phyloP scores from a whole-genome alignment of 257 asterid genomes.

The Scutellaria minor region DNA sequence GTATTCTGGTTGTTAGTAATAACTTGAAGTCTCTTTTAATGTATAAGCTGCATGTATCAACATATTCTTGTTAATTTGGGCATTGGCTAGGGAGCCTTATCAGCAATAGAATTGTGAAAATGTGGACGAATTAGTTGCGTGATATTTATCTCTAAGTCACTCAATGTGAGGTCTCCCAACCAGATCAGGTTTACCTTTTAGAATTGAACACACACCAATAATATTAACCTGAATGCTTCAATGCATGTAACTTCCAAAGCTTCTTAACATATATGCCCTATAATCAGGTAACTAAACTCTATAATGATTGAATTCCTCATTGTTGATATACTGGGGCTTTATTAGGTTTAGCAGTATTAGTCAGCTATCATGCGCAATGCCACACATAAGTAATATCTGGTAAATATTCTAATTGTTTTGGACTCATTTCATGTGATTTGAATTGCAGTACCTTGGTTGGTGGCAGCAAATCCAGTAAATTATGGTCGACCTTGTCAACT shows the following conservation, averaged over 20 bases:
- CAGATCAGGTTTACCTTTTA: not conserved
- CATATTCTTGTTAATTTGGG: slow-evolving; percentile 7
- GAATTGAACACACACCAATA: not conserved
- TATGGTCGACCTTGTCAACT: slow-evolving; percentile 96
- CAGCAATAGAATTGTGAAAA: not conserved
- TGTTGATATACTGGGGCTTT: not conserved
- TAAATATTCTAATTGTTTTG: slow-evolving; percentile 8
- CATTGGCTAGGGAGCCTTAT: not conserved
- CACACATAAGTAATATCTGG: slow-evolving; percentile 1
- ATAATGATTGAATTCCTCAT: not conserved
- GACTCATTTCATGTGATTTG: slow-evolving; percentile 36
- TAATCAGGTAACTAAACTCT: not conserved
- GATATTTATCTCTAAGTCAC: not conserved
- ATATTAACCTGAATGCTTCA: not conserved
- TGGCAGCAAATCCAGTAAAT: slow-evolving; percentile 98
- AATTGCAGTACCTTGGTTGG: slow-evolving; percentile 94
- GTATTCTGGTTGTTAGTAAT: slow-evolving; percentile 10
- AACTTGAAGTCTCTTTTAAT: slow-evolving; percentile 14
- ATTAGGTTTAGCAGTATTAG: not conserved
- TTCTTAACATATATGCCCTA: not conserved
- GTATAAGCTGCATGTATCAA: slow-evolving; percentile 11
- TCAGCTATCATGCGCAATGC: not conserved
- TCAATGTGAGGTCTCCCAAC: not conserved
- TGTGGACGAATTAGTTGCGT: not conserved
- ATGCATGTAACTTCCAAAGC: not conserved